These are phyloP conservation scores for Huntiella savannae DNA, from an alignment of 2,329 filamentous ascomycete genomes.

Conservation along the genomic window DNA sequence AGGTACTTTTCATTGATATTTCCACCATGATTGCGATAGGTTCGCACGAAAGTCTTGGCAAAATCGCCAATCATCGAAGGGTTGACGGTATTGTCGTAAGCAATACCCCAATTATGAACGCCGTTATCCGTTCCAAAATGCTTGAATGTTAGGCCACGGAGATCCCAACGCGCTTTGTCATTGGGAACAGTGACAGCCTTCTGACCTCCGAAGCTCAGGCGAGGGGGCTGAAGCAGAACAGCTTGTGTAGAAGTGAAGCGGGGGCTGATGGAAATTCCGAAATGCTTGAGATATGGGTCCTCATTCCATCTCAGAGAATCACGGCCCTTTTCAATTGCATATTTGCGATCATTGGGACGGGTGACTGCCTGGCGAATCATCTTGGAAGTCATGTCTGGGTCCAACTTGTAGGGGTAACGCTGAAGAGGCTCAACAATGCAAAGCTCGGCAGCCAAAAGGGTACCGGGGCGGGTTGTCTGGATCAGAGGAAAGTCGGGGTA, in stretches of 20 bases:
- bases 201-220: constrained; percentile 16
- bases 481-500: constrained; percentile 35
- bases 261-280: constrained; percentile 50
- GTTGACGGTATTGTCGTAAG: constrained; percentile 29
- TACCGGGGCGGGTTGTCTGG: constrained; percentile 31
- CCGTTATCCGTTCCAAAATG: constrained; percentile 34
- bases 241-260: constrained; percentile 50
- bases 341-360: constrained; percentile 47
- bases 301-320: constrained; percentile 43
- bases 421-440: constrained; percentile 35
- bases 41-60: constrained; percentile 23
- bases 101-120: constrained; percentile 56
- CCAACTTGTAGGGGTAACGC: constrained; percentile 43
- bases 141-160: constrained; percentile 51
- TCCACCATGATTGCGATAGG: constrained; percentile 33
- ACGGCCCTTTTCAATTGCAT: constrained; percentile 50
- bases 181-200: constrained; percentile 36
- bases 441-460: constrained; percentile 41
- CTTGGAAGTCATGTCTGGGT: constrained; percentile 43
- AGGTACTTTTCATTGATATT: constrained; percentile 20
- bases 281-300: constrained; percentile 53
- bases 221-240: constrained; percentile 50
- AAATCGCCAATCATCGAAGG: constrained; percentile 16
- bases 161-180: constrained; percentile 63
- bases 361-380: constrained; percentile 95